Percentiles rank a stretch among this genome's conserved stretches.
These are phyloP conservation scores for Isoetes engelmannii DNA, from an alignment of 83 land plant species.

Conservation along the genomic window DNA sequence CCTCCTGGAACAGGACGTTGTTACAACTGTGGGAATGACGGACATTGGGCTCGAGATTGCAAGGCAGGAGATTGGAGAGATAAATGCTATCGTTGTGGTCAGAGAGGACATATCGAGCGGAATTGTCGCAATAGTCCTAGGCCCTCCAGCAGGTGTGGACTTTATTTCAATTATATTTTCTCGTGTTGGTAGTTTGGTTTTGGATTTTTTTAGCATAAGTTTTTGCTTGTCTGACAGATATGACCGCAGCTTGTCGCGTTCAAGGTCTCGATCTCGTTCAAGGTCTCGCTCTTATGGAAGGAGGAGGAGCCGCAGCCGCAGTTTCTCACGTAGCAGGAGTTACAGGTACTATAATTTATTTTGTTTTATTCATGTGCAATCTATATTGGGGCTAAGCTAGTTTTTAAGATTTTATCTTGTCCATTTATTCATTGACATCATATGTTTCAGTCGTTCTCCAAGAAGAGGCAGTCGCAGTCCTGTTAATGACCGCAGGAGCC, in stretches of 20 bases:
- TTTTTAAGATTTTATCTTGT: background rate
- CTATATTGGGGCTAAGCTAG: background rate
- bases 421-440: too few species aligned
- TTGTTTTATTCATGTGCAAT: background rate
- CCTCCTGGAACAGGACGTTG: constrained; percentile 95
- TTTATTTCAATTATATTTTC: background rate
- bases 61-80: constrained; percentile 97
- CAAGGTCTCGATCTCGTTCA: constrained; percentile 42
- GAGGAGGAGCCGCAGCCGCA: constrained; percentile 43
- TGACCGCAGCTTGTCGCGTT: constrained; percentile 49
- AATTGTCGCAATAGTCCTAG: constrained; percentile 90
- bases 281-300: constrained; percentile 53
- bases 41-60: constrained; percentile 98
- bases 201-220: background rate
- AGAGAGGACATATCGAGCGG: constrained; percentile 83
- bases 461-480: constrained; percentile 10
- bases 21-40: constrained; percentile 95
- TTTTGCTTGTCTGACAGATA: constrained; percentile 20
- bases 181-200: background rate
- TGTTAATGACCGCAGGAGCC: constrained; percentile 11
- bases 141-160: constrained; percentile 41
- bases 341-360: constrained; percentile 55
- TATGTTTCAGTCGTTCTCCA: constrained; percentile 21
- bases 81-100: constrained; percentile 94
- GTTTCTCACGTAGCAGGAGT: constrained; percentile 45